Evolutionary conservation across 2,329 filamentous ascomycete genomes (phyloP).

Genomic region (Tolypocladium paradoxum): DNA sequence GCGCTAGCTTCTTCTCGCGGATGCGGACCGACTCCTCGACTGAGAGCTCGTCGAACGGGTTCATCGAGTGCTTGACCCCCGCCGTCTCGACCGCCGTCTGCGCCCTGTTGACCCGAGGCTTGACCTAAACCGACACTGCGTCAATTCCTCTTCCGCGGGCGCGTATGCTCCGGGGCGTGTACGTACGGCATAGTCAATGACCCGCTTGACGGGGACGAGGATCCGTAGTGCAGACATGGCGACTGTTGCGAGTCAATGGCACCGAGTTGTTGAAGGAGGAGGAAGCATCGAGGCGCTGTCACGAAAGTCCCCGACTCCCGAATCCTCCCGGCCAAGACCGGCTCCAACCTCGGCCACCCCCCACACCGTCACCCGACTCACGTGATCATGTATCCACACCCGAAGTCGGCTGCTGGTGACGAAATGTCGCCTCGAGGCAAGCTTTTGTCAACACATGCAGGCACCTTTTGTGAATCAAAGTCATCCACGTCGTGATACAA

Average conservation of each 20-base stretch:
- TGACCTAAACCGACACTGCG: constrained; percentile 38
- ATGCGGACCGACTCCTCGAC: constrained; percentile 93
- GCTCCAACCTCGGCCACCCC: constrained; percentile 31
- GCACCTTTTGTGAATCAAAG: neutral
- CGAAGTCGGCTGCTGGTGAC: neutral
- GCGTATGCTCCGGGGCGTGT: neutral
- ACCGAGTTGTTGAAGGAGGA: neutral
- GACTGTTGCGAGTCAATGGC: constrained; percentile 16
- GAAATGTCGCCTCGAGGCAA: neutral
- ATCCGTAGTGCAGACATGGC: constrained; percentile 58
- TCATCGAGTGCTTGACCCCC: constrained; percentile 95
- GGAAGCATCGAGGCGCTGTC: neutral
- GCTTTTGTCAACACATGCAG: neutral
- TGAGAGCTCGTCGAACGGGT: constrained; percentile 97
- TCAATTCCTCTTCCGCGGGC: constrained; percentile 5
- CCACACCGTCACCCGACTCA: too few relatives aligned
- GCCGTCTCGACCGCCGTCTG: constrained; percentile 83
- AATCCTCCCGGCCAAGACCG: constrained; percentile 31
- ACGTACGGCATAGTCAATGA: constrained; percentile 75
- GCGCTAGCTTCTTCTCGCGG: constrained; percentile 70
- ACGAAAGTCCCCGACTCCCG: constrained; percentile 2
- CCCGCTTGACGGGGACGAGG: constrained; percentile 71
- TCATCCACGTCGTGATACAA: neutral
- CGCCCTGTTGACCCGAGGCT: constrained; percentile 58
- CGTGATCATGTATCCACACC: constrained; percentile 16